Base-by-base conservation (phyloP, 257 asterid species). In the Fraxinus americana region DNA sequence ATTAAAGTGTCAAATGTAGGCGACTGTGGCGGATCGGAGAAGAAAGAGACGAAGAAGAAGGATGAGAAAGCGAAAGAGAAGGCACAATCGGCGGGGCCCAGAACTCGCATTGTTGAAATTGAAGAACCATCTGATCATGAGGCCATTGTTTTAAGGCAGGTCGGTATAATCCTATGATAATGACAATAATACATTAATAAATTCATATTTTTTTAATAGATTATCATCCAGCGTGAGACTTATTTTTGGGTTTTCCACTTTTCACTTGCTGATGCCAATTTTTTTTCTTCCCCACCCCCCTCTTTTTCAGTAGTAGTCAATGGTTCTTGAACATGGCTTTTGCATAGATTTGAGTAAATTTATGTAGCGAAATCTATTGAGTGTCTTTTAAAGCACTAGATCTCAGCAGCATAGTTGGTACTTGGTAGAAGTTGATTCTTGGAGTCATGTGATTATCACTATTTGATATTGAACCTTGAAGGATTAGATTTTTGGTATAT, bases 141-240 rank as follows among this genome's bases (percentile, higher is more conserved):
- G 2, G 89, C 88, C 72, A 9, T 92, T 70, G 96, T 96, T 76
- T 77, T 92, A 45, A 84, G 92, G 83, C 91, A 92, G 98, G 99
- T 95, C 76, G 50, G 79, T 80, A 5, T 14, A 9, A 8, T 45
- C 39, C 1, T 63, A 63, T 63, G 69, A 63, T 25, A 63, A 63
- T 25, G 69, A 63, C 69, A 63, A 63, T 63, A 63, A 10, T 25
- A 3, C 34, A 14, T 10, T 63, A 4, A 23, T 63, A 54, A 54
- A 5, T 63, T 5, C 0, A 25, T 63, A 7, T 16, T 10, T 3
- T 25, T 61, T 9, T 10, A 63, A 38, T 38, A 8, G 12, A 38
- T 38, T 30, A 61, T 61, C 68, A 61, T 61, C 68, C 27, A 10
- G 2, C 9, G 17, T 61, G 32, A 29, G 67, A 10, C 35, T 63